phyloP scores from a whole-genome alignment of 2,329 filamentous ascomycete genomes.

The Paraphoma chrysanthemicola region DNA sequence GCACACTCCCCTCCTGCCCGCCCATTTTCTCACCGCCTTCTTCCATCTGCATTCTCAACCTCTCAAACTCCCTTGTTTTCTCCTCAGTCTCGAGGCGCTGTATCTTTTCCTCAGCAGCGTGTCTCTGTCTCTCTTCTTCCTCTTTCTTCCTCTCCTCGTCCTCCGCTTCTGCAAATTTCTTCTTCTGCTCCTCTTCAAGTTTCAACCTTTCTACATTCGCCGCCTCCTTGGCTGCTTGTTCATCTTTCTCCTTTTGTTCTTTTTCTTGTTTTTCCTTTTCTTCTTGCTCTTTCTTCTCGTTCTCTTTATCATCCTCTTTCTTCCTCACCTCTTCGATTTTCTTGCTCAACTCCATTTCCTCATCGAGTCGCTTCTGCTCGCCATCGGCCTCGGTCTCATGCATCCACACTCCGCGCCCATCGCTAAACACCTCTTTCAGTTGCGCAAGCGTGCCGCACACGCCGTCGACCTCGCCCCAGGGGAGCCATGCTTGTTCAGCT shows the following conservation, averaged over 20 bases:
- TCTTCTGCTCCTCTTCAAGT: constrained; percentile 2
- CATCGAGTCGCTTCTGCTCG: constrained; percentile 18
- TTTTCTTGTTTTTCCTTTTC: constrained; percentile 13
- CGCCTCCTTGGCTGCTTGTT: constrained; percentile 3
- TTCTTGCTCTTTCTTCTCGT: constrained; percentile 16
- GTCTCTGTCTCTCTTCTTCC: background rate
- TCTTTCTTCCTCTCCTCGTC: constrained; percentile 7
- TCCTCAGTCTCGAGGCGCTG: background rate
- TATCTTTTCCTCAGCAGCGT: background rate
- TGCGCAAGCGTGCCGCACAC: constrained; percentile 44
- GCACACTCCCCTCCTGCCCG: background rate
- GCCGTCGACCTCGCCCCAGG: constrained; percentile 55
- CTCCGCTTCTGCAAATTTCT: constrained; percentile 5
- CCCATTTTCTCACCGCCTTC: background rate
- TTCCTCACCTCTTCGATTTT: constrained; percentile 17
- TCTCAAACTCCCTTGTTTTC: background rate
- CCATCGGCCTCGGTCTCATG: constrained; percentile 33
- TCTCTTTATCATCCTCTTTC: constrained; percentile 11
- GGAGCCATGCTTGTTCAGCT: constrained; percentile 54
- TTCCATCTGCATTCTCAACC: background rate
- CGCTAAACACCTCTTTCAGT: constrained; percentile 56
- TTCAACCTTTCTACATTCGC: constrained; percentile 1
- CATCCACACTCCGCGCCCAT: constrained; percentile 53
- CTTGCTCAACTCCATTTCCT: constrained; percentile 16
- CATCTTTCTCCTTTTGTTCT: constrained; percentile 9